A percentile compares a stretch with the other conserved stretches of the same genome.
Conservation (phyloP, 1,284 basidiomycete species). For the Fomitopsis palustris region DNA sequence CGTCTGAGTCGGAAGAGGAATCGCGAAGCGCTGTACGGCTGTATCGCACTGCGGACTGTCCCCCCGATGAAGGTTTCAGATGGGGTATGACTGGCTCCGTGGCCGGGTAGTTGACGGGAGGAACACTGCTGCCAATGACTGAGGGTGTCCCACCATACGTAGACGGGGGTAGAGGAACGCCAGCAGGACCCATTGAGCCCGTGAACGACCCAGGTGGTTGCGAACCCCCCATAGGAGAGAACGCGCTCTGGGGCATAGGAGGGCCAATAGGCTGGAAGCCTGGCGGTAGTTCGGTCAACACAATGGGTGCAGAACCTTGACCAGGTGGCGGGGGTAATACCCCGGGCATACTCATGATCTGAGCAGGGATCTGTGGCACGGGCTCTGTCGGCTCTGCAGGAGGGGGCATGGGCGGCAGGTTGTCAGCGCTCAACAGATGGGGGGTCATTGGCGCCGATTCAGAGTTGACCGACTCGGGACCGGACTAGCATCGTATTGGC, state of each 20-base stretch:
- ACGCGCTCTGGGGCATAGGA: slow-evolving; percentile 14
- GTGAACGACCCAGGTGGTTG: slow-evolving; percentile 1
- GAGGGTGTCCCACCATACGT: slow-evolving; percentile 16
- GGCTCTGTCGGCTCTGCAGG: slow-evolving; percentile 3
- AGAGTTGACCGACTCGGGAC: slow-evolving; percentile 22
- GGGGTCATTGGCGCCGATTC: slow-evolving; percentile 9
- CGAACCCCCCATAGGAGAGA: slow-evolving; percentile 7
- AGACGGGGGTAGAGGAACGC: slow-evolving; percentile 16
- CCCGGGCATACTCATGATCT: slow-evolving; percentile 2
- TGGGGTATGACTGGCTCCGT: slow-evolving; percentile 16
- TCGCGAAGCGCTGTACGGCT: slow-evolving; percentile 10
- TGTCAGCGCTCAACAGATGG: slow-evolving; percentile 22
- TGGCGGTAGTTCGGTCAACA: slow-evolving; percentile 22
- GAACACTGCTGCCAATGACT: slow-evolving; percentile 6
- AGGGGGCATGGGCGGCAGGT: slow-evolving; percentile 13
- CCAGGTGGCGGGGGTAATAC: slow-evolving; percentile 13
- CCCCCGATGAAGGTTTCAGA: slow-evolving; percentile 9
- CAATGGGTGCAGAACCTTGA: slow-evolving; percentile 9
- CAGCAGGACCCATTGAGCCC: slow-evolving; percentile 12
- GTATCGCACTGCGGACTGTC: slow-evolving; percentile 14
- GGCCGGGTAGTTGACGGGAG: slow-evolving; percentile 13
- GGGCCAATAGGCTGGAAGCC: slow-evolving; percentile 30
- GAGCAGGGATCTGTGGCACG: not conserved
- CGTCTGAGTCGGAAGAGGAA: slow-evolving; percentile 23
- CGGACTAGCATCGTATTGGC: slow-evolving; percentile 18